These are phyloP conservation scores for Silybum marianum DNA, from an alignment of 129 eudicot genomes.

Conservation along the genomic window DNA sequence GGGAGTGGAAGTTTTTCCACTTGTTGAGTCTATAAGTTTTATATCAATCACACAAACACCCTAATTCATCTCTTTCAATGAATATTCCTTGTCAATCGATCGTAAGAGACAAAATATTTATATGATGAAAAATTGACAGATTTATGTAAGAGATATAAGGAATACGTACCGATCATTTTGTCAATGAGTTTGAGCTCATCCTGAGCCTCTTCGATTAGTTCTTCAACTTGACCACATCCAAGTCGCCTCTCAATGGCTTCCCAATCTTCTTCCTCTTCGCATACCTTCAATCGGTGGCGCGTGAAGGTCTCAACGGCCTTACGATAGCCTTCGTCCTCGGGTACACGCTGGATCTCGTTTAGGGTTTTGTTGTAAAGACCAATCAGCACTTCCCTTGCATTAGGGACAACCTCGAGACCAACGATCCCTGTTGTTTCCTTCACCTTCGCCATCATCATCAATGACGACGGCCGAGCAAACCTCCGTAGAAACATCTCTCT, in stretches of 20 bases:
- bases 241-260: slow-evolving; percentile 81
- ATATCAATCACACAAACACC: not conserved
- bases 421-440: slow-evolving; percentile 46
- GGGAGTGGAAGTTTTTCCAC: no score
- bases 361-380: slow-evolving; percentile 69
- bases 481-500: slow-evolving; percentile 79
- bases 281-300: slow-evolving; percentile 79
- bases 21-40: not conserved
- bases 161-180: slow-evolving; percentile 64
- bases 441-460: slow-evolving; percentile 37
- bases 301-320: slow-evolving; percentile 98
- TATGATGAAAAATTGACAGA: not conserved
- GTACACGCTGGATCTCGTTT: slow-evolving; percentile 83
- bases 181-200: slow-evolving; percentile 88
- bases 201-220: slow-evolving; percentile 87
- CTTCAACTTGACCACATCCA: slow-evolving; percentile 94
- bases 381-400: slow-evolving; percentile 37
- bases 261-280: slow-evolving; percentile 91
- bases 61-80: not conserved
- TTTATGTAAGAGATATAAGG: not conserved
- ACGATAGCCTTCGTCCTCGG: slow-evolving; percentile 89
- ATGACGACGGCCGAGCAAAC: slow-evolving; percentile 53
- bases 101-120: not conserved
- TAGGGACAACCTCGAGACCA: slow-evolving; percentile 39
- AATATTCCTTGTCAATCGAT: slow-evolving; percentile 1